A percentile compares a stretch with the other conserved stretches of the same genome.
Conservation (phyloP, 1,284 basidiomycete species). For the Puccinia coronata region DNA sequence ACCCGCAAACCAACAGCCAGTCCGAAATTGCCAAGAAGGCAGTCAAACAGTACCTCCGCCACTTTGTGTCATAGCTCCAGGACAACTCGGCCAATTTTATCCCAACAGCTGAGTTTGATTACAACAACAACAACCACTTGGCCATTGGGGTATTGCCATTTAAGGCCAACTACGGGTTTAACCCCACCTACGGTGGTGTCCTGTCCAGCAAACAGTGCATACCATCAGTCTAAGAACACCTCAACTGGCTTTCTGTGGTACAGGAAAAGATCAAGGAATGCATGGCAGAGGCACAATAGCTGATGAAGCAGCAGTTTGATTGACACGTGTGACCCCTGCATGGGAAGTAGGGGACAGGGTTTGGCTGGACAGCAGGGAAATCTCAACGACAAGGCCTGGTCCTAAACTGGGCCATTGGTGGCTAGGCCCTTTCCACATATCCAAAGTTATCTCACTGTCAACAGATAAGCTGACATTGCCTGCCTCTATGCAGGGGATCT, state of each 20-base stretch:
- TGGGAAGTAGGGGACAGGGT: not conserved
- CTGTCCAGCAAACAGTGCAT: not conserved
- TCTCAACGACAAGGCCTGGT: not conserved
- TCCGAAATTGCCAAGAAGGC: constrained; percentile 20
- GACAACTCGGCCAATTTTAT: constrained; percentile 53
- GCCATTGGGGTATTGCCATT: constrained; percentile 58
- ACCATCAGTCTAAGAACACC: not conserved
- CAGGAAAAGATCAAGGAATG: not conserved
- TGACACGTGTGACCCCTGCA: not conserved
- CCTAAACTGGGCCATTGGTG: not conserved
- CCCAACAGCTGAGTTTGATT: constrained; percentile 55
- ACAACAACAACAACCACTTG: constrained; percentile 57
- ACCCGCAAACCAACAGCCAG: constrained; percentile 15
- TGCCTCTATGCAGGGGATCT: too few species aligned
- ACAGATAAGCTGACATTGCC: too few species aligned
- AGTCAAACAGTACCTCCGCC: constrained; percentile 49
- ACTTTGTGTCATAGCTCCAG: constrained; percentile 50
- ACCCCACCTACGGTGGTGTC: not conserved
- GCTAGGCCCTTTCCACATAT: constrained; percentile 8
- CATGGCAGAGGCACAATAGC: too few species aligned
- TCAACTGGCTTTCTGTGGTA: not conserved
- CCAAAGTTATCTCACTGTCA: too few species aligned
- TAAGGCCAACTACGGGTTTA: not conserved
- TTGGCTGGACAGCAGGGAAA: too few species aligned
- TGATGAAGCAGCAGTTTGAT: too few species aligned